Percentiles rank a stretch among this genome's conserved stretches.
These are phyloP conservation scores for Phytopythium aichiense DNA, from an alignment of 352 stramenopile genomes.

Conservation along the genomic window DNA sequence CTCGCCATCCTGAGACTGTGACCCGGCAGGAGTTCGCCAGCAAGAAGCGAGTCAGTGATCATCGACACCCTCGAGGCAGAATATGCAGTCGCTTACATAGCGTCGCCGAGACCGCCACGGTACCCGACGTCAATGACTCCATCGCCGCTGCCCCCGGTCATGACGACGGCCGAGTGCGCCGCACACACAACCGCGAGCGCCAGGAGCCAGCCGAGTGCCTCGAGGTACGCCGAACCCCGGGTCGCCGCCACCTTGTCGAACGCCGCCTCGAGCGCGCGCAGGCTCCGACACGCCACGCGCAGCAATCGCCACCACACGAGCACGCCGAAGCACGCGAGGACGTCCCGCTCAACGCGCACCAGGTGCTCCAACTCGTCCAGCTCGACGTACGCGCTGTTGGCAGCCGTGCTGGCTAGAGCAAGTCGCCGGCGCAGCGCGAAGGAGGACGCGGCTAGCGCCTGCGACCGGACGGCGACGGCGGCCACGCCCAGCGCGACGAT, in stretches of 20 bases:
- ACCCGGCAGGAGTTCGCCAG: not conserved
- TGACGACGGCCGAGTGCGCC: not conserved
- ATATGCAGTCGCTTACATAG: not conserved
- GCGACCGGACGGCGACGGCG: conserved; percentile 28
- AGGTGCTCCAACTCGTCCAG: conserved; percentile 24
- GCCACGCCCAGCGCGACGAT: conserved; percentile 41
- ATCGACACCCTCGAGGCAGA: not conserved
- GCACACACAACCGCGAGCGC: not conserved
- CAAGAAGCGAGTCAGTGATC: not conserved
- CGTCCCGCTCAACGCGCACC: conserved; percentile 24
- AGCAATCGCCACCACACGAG: conserved; percentile 65
- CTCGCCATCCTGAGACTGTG: conserved; percentile 1
- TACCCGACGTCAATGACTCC: not conserved
- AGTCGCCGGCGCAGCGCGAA: conserved; percentile 36
- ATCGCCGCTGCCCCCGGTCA: not conserved
- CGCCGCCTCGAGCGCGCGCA: conserved; percentile 38
- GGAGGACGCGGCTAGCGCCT: conserved; percentile 24
- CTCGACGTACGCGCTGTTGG: conserved; percentile 29
- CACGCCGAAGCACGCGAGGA: conserved; percentile 33
- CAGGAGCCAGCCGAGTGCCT: conserved; percentile 2
- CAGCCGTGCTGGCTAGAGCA: conserved; percentile 5
- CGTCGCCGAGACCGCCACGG: not conserved
- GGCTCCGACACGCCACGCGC: conserved; percentile 29
- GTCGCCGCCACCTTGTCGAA: conserved; percentile 42
- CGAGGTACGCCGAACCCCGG: conserved; percentile 8